A percentile compares a stretch with the other conserved stretches of the same genome.
These are phyloP conservation scores for Phytophthora citrophthora DNA, from an alignment of 352 stramenopile genomes.

Conservation along the genomic window DNA sequence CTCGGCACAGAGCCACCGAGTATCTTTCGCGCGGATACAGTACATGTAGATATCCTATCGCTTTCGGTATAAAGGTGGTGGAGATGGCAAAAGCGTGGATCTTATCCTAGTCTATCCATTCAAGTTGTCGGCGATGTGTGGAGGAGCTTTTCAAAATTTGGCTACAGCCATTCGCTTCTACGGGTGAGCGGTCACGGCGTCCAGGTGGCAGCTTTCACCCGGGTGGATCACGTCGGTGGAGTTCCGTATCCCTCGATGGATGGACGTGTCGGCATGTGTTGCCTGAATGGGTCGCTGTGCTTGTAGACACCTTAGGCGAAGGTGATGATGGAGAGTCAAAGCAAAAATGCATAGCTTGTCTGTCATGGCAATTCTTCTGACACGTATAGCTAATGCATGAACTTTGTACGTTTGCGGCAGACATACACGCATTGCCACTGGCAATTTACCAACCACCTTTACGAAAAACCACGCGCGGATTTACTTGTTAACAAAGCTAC, in stretches of 20 bases:
- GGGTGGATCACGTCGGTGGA: neutral
- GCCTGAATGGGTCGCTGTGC: neutral
- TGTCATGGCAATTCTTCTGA: too few relatives aligned
- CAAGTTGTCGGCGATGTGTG: slow-evolving; percentile 5
- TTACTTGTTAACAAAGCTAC: neutral
- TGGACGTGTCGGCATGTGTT: neutral
- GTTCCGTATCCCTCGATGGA: slow-evolving; percentile 3
- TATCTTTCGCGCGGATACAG: slow-evolving; percentile 6
- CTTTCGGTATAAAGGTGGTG: too few relatives aligned
- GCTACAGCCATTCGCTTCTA: slow-evolving; percentile 5
- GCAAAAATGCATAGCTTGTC: too few relatives aligned
- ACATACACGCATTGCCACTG: too few relatives aligned
- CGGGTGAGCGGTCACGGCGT: neutral
- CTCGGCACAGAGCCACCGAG: neutral
- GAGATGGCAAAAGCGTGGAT: slow-evolving; percentile 1
- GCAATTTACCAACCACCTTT: neutral
- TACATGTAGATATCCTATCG: too few relatives aligned
- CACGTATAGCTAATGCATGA: too few relatives aligned
- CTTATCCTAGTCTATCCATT: slow-evolving; percentile 18
- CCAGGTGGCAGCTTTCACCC: slow-evolving; percentile 1
- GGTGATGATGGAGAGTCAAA: neutral
- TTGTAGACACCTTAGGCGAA: neutral
- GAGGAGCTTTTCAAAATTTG: neutral
- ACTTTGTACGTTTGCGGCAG: too few relatives aligned
- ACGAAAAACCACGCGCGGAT: neutral